Evolutionary conservation across 164 flowering plant genomes (phyloP), one percentile per base, ranked within the genome.

Genomic region (Stephania cephalantha): DNA sequence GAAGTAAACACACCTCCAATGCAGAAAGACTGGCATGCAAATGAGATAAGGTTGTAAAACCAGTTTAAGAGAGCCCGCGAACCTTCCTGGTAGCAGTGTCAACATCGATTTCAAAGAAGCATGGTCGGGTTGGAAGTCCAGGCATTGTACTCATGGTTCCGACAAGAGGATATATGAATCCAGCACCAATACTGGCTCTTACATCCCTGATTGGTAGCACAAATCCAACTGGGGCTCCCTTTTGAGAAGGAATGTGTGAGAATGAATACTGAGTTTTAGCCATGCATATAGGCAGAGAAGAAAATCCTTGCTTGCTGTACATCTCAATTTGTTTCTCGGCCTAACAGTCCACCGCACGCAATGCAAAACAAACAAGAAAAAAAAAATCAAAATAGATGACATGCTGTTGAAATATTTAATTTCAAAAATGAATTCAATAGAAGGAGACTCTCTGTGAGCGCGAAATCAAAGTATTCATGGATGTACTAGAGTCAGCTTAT

Each of bases 61-160:
- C 20, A 18, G 29, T 9, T 89, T 76, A 95, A 76, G 99, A 93
- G 58, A 95, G 97, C 79, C 99, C 99, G 67, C 87, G 85, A 46
- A 95, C 93, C 76, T 75, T 89, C 35, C 99, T 98, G 0, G 97
- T 90, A 45, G 88, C 69, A 2, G 92, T 88, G 82, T 93, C 95
- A 9, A 95, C 77, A 78, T 95, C 99, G 66, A 95, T 93, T 63
- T 95, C 99, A 67, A 87, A 95, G 81, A 93, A 95, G 88, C 97
- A 95, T 63, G 99, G 99, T 75, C 99, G 86, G 10, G 99, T 95
- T 1, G 88, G 99, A 76, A 95, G 96, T 18, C 99, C 98, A 1
- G 99, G 99, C 99, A 95, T 95, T 10, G 99, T 95, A 73, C 95
- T 91, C 99, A 93, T 95, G 8, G 97, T 89, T n/a, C 99, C 99